Evolutionary conservation across 2,329 filamentous ascomycete genomes (phyloP).

Genomic region (Emmonsiellopsis sp.): DNA sequence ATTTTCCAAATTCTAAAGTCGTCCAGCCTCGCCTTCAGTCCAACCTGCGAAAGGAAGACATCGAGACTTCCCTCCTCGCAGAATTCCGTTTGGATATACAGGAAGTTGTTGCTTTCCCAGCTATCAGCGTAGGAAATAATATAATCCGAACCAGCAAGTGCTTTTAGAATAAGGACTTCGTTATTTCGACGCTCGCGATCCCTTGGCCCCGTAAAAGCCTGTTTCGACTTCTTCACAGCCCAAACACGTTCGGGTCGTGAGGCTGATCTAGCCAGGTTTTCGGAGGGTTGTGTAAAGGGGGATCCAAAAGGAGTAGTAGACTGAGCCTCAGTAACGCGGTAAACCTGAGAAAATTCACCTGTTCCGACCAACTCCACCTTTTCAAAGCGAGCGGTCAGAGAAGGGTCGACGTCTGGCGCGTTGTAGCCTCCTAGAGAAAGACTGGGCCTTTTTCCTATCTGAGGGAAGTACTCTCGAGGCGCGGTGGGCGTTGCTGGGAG

Average conservation of each 20-base stretch:
- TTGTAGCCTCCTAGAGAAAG: slow-evolving; percentile 62
- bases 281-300: slow-evolving; percentile 30
- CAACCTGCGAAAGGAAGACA: slow-evolving; percentile 72
- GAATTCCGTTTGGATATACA: slow-evolving; percentile 97
- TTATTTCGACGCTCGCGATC: slow-evolving; percentile 77
- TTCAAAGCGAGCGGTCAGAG: slow-evolving; percentile 65
- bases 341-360: slow-evolving; percentile 91
- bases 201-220: slow-evolving; percentile 64
- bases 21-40: slow-evolving; percentile 76
- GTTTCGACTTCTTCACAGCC: slow-evolving; percentile 88
- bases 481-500: slow-evolving; percentile 77
- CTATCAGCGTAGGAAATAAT: slow-evolving; percentile 73
- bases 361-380: slow-evolving; percentile 71
- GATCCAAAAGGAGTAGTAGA: slow-evolving; percentile 6
- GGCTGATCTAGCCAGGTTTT: slow-evolving; percentile 43
- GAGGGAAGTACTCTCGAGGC: slow-evolving; percentile 47
- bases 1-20: slow-evolving; percentile 99
- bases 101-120: slow-evolving; percentile 76
- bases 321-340: slow-evolving; percentile 26
- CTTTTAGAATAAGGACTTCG: slow-evolving; percentile 70
- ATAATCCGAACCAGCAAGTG: slow-evolving; percentile 72
- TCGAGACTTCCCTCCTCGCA: slow-evolving; percentile 91
- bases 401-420: slow-evolving; percentile 65
- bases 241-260: slow-evolving; percentile 56
- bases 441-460: slow-evolving; percentile 51